Evolutionary conservation across 768 basidiomycete species (phyloP).

Genomic region (Paxillus ammoniavirescens): DNA sequence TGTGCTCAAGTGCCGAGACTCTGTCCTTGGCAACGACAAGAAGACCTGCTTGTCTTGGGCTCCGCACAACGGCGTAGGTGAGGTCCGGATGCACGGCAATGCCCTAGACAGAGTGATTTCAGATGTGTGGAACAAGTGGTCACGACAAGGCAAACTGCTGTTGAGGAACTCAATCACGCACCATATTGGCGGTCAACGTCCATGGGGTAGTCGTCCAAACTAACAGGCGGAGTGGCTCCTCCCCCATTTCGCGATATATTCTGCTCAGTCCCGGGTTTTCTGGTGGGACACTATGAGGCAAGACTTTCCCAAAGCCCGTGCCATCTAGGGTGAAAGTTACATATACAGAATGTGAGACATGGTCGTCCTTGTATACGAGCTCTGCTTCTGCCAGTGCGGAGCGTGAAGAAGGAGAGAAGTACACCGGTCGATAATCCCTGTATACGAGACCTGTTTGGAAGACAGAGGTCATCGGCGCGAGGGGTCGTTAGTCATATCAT

Average conservation of each 20-base stretch:
- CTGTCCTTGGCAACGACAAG: constrained; percentile 55
- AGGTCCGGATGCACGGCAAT: constrained; percentile 81
- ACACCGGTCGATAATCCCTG: constrained; percentile 83
- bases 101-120: constrained; percentile 51
- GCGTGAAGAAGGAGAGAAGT: constrained; percentile 92
- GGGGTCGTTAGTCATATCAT: neutral
- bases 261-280: constrained; percentile 11
- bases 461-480: neutral
- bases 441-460: constrained; percentile 69
- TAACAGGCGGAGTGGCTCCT: constrained; percentile 49
- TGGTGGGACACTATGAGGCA: constrained; percentile 4
- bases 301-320: constrained; percentile 2
- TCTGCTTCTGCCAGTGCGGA: constrained; percentile 97
- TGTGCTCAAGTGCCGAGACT: constrained; percentile 32
- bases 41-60: constrained; percentile 24
- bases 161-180: constrained; percentile 31
- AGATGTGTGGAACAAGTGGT: neutral
- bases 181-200: constrained; percentile 96
- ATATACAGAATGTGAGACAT: constrained; percentile 85
- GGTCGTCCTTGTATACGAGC: constrained; percentile 84
- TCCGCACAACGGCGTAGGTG: constrained; percentile 55
- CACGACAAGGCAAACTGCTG: neutral
- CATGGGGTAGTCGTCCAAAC: constrained; percentile 99
- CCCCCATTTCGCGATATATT: constrained; percentile 32
- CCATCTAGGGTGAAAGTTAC: constrained; percentile 69